A percentile compares a stretch with the other conserved stretches of the same genome.
Evolutionary conservation across 768 basidiomycete species (phyloP).

Genomic region (Collybia mongolica): DNA sequence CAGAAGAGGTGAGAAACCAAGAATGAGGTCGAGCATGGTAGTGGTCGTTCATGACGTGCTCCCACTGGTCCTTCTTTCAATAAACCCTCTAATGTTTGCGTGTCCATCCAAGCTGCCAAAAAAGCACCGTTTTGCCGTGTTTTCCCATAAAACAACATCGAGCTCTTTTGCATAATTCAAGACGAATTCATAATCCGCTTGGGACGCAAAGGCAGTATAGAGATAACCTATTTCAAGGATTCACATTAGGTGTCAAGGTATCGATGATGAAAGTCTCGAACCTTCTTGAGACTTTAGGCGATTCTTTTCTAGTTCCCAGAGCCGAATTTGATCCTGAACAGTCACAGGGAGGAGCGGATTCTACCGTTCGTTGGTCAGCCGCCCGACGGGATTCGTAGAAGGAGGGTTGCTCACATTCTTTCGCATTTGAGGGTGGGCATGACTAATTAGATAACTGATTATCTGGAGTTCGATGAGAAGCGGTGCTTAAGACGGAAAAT

Average conservation of each 20-base stretch:
- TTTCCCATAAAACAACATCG: slow-evolving; percentile 85
- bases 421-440: slow-evolving; percentile 98
- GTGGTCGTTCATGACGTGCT: slow-evolving; percentile 20
- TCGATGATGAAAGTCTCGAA: slow-evolving; percentile 29
- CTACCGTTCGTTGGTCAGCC: slow-evolving; percentile 34
- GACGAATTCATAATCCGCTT: slow-evolving; percentile 86
- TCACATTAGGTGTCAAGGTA: slow-evolving; percentile 10
- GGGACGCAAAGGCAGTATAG: slow-evolving; percentile 84
- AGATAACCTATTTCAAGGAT: slow-evolving; percentile 62
- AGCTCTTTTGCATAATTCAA: slow-evolving; percentile 82
- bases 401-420: slow-evolving; percentile 63
- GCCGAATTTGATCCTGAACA: slow-evolving; percentile 94
- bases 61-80: slow-evolving; percentile 62
- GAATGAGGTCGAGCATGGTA: neutral
- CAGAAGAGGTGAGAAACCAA: neutral
- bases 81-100: slow-evolving; percentile 74
- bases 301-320: slow-evolving; percentile 97
- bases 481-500: slow-evolving; percentile 13
- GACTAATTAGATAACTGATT: slow-evolving; percentile 89
- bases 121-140: slow-evolving; percentile 68
- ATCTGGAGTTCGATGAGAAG: slow-evolving; percentile 52
- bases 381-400: slow-evolving; percentile 1
- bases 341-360: slow-evolving; percentile 94
- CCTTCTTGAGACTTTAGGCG: slow-evolving; percentile 88
- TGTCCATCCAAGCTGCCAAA: slow-evolving; percentile 82